Evolutionary conservation across 1,284 basidiomycete genomes (phyloP).

Genomic region (Ustanciosporium gigantosporum): DNA sequence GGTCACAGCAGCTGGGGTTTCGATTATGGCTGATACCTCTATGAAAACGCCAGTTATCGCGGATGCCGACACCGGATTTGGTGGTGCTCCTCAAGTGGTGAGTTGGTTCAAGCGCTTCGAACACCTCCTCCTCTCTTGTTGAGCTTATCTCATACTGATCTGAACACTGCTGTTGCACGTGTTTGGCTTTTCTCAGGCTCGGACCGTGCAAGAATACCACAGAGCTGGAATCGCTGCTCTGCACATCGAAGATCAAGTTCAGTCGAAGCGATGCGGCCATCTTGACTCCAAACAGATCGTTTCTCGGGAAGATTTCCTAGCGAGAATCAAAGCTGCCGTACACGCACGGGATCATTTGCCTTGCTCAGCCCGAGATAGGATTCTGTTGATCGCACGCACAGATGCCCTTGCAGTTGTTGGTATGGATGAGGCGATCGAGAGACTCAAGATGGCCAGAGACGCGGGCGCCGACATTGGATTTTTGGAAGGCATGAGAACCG

Average conservation of each 20-base stretch:
- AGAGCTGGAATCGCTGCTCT: conserved; percentile 74
- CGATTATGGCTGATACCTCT: conserved; percentile 15
- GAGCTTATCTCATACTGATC: no score
- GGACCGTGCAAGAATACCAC: conserved; percentile 74
- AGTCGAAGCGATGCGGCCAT: conserved; percentile 76
- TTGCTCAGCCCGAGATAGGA: conserved; percentile 72
- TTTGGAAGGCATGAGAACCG: conserved; percentile 71
- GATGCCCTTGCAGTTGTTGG: conserved; percentile 78
- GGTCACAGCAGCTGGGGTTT: conserved; percentile 17
- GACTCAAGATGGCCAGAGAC: conserved; percentile 73
- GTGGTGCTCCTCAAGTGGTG: conserved; percentile 75
- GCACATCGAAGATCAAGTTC: conserved; percentile 84
- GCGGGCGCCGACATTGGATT: conserved; percentile 81
- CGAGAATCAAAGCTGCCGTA: conserved; percentile 74
- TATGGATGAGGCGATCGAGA: conserved; percentile 75
- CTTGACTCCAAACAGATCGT: conserved; percentile 79
- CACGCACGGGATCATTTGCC: conserved; percentile 55
- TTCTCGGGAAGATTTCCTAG: conserved; percentile 73
- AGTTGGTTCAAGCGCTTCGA: not conserved
- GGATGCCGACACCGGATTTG: conserved; percentile 81
- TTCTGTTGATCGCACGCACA: conserved; percentile 78
- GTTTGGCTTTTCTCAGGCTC: conserved; percentile 37
- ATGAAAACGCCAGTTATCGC: conserved; percentile 67
- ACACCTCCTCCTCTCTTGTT: not conserved
- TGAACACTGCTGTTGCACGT: no score